Evolutionary conservation across 1,284 basidiomycete species (phyloP).

Genomic region (Pseudozyma sp.): DNA sequence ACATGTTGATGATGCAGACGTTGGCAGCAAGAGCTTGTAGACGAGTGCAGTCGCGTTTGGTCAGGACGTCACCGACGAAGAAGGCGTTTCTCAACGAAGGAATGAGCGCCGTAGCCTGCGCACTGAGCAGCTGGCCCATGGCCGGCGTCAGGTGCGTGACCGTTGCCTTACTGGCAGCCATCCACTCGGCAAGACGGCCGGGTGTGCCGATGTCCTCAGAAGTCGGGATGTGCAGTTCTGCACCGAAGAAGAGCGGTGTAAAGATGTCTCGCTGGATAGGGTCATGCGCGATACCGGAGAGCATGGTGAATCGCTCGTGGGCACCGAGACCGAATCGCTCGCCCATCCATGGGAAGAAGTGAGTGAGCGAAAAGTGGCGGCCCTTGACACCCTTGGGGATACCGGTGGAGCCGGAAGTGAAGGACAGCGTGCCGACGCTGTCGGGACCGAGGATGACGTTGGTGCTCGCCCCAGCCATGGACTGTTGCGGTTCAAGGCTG

Average conservation of each 20-base stretch:
- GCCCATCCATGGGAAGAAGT: conserved; percentile 99
- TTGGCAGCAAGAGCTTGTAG: conserved; percentile 93
- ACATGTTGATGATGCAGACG: conserved; percentile 95
- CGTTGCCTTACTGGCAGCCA: conserved; percentile 82
- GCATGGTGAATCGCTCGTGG: conserved; percentile 93
- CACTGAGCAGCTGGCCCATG: conserved; percentile 98
- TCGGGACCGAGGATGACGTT: conserved; percentile 91
- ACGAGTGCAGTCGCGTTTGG: conserved; percentile 96
- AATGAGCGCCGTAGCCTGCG: conserved; percentile 90
- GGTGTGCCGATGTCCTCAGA: conserved; percentile 97
- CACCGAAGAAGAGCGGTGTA: conserved; percentile 97
- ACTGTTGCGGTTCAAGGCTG: conserved; percentile 72
- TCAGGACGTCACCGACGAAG: conserved; percentile 99
- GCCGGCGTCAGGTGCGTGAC: conserved; percentile 93
- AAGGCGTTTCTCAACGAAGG: conserved; percentile 90
- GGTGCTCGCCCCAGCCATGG: conserved; percentile 72
- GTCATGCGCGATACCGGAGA: conserved; percentile 98
- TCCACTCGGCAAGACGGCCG: conserved; percentile 97
- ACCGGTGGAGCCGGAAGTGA: conserved; percentile 97
- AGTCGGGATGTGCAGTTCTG: conserved; percentile 93
- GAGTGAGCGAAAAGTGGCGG: conserved; percentile 93
- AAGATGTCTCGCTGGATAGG: conserved; percentile 99
- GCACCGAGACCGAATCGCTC: conserved; percentile 82
- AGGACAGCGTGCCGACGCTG: conserved; percentile 91
- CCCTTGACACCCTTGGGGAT: conserved; percentile 98